A percentile compares a stretch with the other conserved stretches of the same genome.
Evolutionary conservation across 2,329 filamentous ascomycete genomes (phyloP).

Genomic region (Botryosphaeria agaves): DNA sequence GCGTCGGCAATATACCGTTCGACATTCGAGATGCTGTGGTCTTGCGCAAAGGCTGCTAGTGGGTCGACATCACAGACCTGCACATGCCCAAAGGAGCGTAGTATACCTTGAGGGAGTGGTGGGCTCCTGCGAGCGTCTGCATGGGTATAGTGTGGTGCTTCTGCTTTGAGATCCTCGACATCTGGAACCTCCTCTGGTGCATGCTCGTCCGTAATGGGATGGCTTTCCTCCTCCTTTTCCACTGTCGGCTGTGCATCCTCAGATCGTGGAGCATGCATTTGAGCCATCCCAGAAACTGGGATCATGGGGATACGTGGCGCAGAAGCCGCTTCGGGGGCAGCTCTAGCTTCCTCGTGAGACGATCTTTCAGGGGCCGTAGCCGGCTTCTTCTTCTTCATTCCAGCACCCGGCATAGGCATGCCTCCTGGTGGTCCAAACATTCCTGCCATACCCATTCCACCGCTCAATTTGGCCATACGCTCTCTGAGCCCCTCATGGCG

Average conservation of each 20-base stretch:
- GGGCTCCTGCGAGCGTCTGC: slow-evolving; percentile 20
- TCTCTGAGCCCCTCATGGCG: slow-evolving; percentile 79
- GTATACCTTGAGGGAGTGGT: slow-evolving; percentile 25
- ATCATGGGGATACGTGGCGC: slow-evolving; percentile 35
- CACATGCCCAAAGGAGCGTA: no score
- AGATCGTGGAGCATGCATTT: slow-evolving; percentile 29
- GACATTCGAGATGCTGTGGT: no score
- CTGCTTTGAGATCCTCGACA: slow-evolving; percentile 32
- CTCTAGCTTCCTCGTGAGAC: slow-evolving; percentile 16
- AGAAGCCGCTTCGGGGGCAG: slow-evolving; percentile 7
- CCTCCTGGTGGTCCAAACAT: slow-evolving; percentile 67
- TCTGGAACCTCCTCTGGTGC: slow-evolving; percentile 32
- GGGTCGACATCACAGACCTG: no score
- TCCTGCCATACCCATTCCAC: slow-evolving; percentile 89
- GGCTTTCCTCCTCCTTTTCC: slow-evolving; percentile 32
- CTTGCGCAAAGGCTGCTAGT: no score
- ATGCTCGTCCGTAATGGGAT: slow-evolving; percentile 23
- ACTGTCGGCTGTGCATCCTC: slow-evolving; percentile 23
- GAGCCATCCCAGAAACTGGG: slow-evolving; percentile 55
- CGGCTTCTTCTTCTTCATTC: slow-evolving; percentile 32
- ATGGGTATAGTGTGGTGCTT: slow-evolving; percentile 22
- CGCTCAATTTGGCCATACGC: slow-evolving; percentile 97
- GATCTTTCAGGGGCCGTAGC: slow-evolving; percentile 15
- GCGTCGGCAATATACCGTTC: no score
- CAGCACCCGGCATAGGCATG: slow-evolving; percentile 39